Percentiles rank a stretch among this genome's conserved stretches.
phyloP scores from a whole-genome alignment of 208 protist genomes.

The Crithidia fasciculata region DNA sequence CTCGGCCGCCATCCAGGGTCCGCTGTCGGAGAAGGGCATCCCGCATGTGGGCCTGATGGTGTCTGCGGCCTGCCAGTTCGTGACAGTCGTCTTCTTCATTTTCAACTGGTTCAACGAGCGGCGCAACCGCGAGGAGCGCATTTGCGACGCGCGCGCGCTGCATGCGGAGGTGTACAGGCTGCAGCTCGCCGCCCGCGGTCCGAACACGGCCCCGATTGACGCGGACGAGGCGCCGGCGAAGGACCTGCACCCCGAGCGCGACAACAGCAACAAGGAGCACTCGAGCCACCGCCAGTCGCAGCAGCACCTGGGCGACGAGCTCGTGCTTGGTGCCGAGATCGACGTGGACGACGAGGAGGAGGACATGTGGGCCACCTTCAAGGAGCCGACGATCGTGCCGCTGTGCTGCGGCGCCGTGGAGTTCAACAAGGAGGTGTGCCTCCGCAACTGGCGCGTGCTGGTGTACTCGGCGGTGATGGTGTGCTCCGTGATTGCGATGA shows the following conservation, averaged over 20 bases:
- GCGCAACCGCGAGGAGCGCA: conserved; percentile 49
- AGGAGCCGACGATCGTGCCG: neutral
- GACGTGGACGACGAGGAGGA: neutral
- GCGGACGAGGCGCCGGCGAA: neutral
- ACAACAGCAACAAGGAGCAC: neutral
- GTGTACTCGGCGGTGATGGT: conserved; percentile 58
- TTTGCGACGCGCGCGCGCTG: conserved; percentile 22
- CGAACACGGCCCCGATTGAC: neutral
- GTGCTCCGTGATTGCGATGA: conserved; percentile 36
- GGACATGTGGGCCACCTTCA: neutral
- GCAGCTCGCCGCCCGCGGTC: neutral
- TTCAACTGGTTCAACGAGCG: conserved; percentile 75
- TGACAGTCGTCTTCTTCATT: conserved; percentile 56
- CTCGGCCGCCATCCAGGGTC: conserved; percentile 47
- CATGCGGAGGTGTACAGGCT: neutral
- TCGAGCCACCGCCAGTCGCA: neutral
- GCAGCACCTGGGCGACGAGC: neutral
- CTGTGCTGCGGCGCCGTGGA: conserved; percentile 46
- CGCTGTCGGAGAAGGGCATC: conserved; percentile 46
- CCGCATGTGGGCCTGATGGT: conserved; percentile 49
- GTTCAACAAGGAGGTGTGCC: conserved; percentile 56
- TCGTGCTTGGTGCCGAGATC: neutral
- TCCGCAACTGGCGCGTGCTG: conserved; percentile 47
- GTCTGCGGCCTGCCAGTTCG: conserved; percentile 43
- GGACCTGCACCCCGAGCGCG: conserved; percentile 7